Conservation (phyloP, 2,329 filamentous ascomycete species). For the Metarhizium guizhouense region DNA sequence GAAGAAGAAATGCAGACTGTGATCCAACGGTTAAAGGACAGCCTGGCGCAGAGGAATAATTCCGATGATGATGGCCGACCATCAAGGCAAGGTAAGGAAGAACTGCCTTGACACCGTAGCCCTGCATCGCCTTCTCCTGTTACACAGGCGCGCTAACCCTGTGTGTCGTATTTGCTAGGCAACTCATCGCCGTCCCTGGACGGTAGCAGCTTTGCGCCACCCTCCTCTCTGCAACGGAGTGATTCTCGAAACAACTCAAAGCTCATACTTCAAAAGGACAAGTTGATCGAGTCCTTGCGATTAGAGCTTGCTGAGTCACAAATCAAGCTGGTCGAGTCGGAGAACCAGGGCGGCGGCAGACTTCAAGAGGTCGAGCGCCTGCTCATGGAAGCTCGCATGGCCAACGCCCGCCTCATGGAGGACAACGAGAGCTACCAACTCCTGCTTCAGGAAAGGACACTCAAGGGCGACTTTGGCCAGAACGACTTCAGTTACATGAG, state of each 20-base stretch:
- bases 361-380: slow-evolving; percentile 85
- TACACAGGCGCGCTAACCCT: slow-evolving; percentile 10
- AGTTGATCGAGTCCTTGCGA: slow-evolving; percentile 84
- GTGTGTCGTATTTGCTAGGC: slow-evolving; percentile 18
- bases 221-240: slow-evolving; percentile 74
- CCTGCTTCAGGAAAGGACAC: slow-evolving; percentile 85
- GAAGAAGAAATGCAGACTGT: slow-evolving; percentile 88
- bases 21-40: slow-evolving; percentile 88
- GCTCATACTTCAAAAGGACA: slow-evolving; percentile 88
- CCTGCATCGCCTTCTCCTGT: neutral
- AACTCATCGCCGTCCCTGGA: slow-evolving; percentile 63
- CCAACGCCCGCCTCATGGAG: slow-evolving; percentile 92
- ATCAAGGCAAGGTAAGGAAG: slow-evolving; percentile 46
- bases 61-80: slow-evolving; percentile 48
- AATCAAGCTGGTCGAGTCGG: slow-evolving; percentile 88
- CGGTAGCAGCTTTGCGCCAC: slow-evolving; percentile 73
- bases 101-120: neutral
- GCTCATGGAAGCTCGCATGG: slow-evolving; percentile 87
- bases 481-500: slow-evolving; percentile 68
- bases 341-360: slow-evolving; percentile 83
- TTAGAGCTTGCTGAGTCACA: slow-evolving; percentile 91
- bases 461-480: slow-evolving; percentile 86
- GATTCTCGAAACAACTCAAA: slow-evolving; percentile 86
- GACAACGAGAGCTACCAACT: slow-evolving; percentile 98
- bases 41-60: slow-evolving; percentile 63